Base-by-base conservation (phyloP, 768 basidiomycete genomes). In the Russula sp. region DNA sequence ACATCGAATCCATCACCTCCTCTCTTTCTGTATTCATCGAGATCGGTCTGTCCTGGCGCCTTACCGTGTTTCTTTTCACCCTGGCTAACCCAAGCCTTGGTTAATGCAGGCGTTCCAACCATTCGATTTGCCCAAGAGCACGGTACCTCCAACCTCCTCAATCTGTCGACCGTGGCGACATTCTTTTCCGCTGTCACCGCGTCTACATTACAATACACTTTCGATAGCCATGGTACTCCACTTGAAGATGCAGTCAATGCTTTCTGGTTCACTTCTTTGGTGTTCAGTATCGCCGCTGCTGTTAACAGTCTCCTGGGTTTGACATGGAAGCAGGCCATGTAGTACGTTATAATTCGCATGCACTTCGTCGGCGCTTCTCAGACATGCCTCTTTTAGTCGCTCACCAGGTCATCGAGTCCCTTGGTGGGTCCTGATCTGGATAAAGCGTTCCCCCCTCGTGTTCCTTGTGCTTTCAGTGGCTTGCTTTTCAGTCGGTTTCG, bases 361-460 rank as follows among this genome's bases (percentile, higher is more conserved):
- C 45, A 35, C 54, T 51, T 63, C 67, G 54, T 18, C 1, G 16
- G 5, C 11, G 46, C 11, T 7, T 53, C 29, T 20, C 11, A 70
- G 59, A 43, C 10, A 52, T 58, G 49, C 58, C 65, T 20, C 55
- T 59, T 59, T 10, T 54, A 88, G 87, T 70, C 87, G 87, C 57
- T 87, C 86, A 41, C 87, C 87, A 20, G 83, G 85, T 9, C 82
- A 88, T 71, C 83, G 85, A 56, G 86, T 88, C 46, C 87, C 87
- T 0, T 88, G 87, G 87, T 88, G 87, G 86, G 86, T 88, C 47
- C 73, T 88, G 59, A 90, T 91, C 66, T 92, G 88, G 89, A 91
- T 91, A 75, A 91, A 90, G 70, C 78, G 88, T 39, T 88, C 88
- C 6, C 89, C 89, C 14, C 77, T 92, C 38, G 86, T 90, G 64